Percentiles rank a stretch among this genome's conserved stretches.
These are phyloP conservation scores for Pulveroboletus sp. DNA, from an alignment of 768 basidiomycete genomes.

Conservation along the genomic window DNA sequence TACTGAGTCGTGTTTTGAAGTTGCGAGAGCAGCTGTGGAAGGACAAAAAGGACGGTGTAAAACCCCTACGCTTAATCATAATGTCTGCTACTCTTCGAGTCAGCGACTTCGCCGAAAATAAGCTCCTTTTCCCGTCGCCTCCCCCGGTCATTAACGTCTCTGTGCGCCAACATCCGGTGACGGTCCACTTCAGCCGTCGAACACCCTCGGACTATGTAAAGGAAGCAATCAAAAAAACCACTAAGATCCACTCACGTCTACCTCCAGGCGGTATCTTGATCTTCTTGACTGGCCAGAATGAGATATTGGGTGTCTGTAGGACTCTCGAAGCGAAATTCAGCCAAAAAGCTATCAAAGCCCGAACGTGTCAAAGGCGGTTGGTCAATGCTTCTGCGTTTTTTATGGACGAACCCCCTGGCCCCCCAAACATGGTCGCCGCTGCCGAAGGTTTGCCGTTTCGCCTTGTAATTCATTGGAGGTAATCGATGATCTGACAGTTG, in stretches of 20 bases:
- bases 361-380: conserved; percentile 37
- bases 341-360: conserved; percentile 54
- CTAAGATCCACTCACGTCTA: conserved; percentile 88
- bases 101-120: conserved; percentile 88
- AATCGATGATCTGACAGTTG: conserved; percentile 40
- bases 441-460: conserved; percentile 14
- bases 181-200: conserved; percentile 86
- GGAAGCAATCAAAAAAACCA: conserved; percentile 86
- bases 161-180: conserved; percentile 93
- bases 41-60: conserved; percentile 65
- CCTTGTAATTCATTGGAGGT: not conserved
- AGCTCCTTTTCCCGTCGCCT: conserved; percentile 69
- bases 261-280: conserved; percentile 93
- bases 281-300: conserved; percentile 94
- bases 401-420: conserved; percentile 20
- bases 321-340: conserved; percentile 80
- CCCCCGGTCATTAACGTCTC: conserved; percentile 92
- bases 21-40: conserved; percentile 89
- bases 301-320: conserved; percentile 83
- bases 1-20: conserved; percentile 90
- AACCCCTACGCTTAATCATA: conserved; percentile 91
- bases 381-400: conserved; percentile 29
- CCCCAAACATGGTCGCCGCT: conserved; percentile 13
- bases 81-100: conserved; percentile 99
- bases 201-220: conserved; percentile 86